Evolutionary conservation across 495 filamentous ascomycete genomes (phyloP).

Genomic region (Barbatosphaeria neglecta): DNA sequence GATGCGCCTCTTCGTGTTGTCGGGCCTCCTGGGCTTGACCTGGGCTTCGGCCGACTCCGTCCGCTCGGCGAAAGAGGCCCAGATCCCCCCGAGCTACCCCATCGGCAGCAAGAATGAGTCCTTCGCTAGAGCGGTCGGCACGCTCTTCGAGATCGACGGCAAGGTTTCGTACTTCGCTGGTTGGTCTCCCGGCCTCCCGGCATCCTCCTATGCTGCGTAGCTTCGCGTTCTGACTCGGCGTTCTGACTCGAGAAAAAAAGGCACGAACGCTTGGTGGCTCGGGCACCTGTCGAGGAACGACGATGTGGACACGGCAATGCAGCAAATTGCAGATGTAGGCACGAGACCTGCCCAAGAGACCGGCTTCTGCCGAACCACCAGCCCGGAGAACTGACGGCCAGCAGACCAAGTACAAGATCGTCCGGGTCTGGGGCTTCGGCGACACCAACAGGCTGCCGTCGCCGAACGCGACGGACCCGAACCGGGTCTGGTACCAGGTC

Average conservation of each 20-base stretch:
- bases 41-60: neutral
- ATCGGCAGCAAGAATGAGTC: constrained; percentile 5
- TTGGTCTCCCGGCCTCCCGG: neutral
- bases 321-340: constrained; percentile 23
- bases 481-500: constrained; percentile 42
- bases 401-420: constrained; percentile 44
- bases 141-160: constrained; percentile 40
- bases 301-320: constrained; percentile 45
- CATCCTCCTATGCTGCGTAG: neutral
- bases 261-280: constrained; percentile 60
- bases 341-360: neutral
- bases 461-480: constrained; percentile 17
- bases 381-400: too few species aligned
- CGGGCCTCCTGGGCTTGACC: neutral
- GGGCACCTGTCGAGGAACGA: constrained; percentile 45
- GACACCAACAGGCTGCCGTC: constrained; percentile 25
- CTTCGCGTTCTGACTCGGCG: too few species aligned
- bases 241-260: too few species aligned
- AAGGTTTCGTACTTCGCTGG: constrained; percentile 20
- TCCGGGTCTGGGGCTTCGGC: constrained; percentile 58
- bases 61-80: neutral
- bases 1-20: neutral
- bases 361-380: too few species aligned
- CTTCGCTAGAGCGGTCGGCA: constrained; percentile 24
- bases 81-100: constrained; percentile 4